Conservation (phyloP, 2,329 filamentous ascomycete species). For the Fusarium buharicum region DNA sequence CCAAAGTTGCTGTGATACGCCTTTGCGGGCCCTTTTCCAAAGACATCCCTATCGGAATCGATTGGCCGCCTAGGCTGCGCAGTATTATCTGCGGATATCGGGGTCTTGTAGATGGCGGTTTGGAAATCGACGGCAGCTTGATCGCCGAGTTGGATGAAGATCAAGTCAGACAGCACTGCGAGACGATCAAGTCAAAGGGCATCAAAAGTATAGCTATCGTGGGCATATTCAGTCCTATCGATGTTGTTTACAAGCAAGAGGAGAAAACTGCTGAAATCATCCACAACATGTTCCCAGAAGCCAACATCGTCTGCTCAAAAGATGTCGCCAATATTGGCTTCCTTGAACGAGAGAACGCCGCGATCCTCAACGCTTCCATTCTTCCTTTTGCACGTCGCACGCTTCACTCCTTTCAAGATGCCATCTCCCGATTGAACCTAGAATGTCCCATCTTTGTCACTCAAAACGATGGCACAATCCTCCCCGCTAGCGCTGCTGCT, state of each 20-base stretch:
- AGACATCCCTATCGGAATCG: slow-evolving; percentile 60
- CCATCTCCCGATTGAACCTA: slow-evolving; percentile 61
- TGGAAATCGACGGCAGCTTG: slow-evolving; percentile 61
- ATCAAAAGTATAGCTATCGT: slow-evolving; percentile 60
- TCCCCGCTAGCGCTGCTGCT: slow-evolving; percentile 63
- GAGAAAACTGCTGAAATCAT: slow-evolving; percentile 58
- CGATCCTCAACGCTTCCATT: slow-evolving; percentile 71
- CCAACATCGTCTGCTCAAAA: slow-evolving; percentile 60
- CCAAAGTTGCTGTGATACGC: slow-evolving; percentile 63
- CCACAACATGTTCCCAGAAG: slow-evolving; percentile 50
- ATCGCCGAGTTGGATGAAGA: slow-evolving; percentile 57
- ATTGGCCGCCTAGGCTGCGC: slow-evolving; percentile 62
- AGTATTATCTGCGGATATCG: slow-evolving; percentile 58
- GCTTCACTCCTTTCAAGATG: slow-evolving; percentile 64
- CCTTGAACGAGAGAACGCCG: slow-evolving; percentile 71
- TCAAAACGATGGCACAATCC: slow-evolving; percentile 70
- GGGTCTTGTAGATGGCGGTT: slow-evolving; percentile 58
- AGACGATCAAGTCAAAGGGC: slow-evolving; percentile 51
- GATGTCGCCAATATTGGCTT: slow-evolving; percentile 64
- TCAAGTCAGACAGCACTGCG: slow-evolving; percentile 53
- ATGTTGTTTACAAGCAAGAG: slow-evolving; percentile 59
- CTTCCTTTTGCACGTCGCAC: slow-evolving; percentile 66
- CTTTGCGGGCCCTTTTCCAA: slow-evolving; percentile 64
- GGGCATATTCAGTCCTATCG: slow-evolving; percentile 64
- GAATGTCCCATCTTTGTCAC: slow-evolving; percentile 68